These are phyloP conservation scores for Saccharomyces hybrid DNA, from an alignment of 1,139 yeast species.

Conservation along the genomic window DNA sequence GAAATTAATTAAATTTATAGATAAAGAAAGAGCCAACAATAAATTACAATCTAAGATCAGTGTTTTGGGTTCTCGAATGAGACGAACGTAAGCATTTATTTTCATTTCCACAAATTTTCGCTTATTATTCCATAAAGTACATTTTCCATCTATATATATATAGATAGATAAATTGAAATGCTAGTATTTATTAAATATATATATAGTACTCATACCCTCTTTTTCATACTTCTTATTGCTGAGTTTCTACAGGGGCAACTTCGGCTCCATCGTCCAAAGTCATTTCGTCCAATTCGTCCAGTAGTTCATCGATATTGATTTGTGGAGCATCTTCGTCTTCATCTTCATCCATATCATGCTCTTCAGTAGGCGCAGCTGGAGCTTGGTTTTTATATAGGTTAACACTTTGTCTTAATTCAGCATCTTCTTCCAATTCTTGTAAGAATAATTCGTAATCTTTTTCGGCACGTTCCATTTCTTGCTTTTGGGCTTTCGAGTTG, in stretches of 20 bases:
- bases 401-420: slow-evolving; percentile 84
- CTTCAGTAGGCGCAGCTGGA: slow-evolving; percentile 25
- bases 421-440: slow-evolving; percentile 96
- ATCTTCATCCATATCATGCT: slow-evolving; percentile 40
- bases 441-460: slow-evolving; percentile 91
- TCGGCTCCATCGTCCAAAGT: slow-evolving; percentile 45
- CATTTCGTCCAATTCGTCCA: slow-evolving; percentile 92
- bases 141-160: not conserved
- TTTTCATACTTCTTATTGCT: not conserved
- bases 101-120: too few relatives aligned
- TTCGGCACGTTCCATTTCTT: slow-evolving; percentile 87
- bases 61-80: too few relatives aligned
- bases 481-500: slow-evolving; percentile 66
- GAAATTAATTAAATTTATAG: too few relatives aligned
- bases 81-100: too few relatives aligned
- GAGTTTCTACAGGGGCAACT: slow-evolving; percentile 4
- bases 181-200: not conserved
- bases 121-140: not conserved
- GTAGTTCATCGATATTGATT: slow-evolving; percentile 70
- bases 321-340: slow-evolving; percentile 69
- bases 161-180: not conserved
- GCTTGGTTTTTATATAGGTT: slow-evolving; percentile 68
- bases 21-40: too few relatives aligned
- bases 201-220: not conserved
- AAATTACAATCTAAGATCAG: too few relatives aligned